Evolutionary conservation across 345 rosid species (phyloP).

Genomic region (Reutealis trisperma): DNA sequence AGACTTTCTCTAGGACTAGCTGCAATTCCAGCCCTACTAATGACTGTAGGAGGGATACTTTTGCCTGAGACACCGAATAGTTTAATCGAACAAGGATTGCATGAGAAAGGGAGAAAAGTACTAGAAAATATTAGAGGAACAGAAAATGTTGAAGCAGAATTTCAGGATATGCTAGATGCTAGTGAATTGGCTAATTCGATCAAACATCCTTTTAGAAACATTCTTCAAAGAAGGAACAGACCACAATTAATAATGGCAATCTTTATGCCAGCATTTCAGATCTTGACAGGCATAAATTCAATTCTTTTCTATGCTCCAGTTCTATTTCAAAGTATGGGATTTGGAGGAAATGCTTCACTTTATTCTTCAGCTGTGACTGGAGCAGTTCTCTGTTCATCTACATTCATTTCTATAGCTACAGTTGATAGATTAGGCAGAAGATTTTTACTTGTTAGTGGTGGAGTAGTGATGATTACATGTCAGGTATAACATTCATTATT

Average conservation of each 20-base stretch:
- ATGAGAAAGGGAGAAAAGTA: slow-evolving; percentile 60
- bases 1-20: slow-evolving; percentile 94
- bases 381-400: slow-evolving; percentile 82
- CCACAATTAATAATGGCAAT: slow-evolving; percentile 86
- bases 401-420: slow-evolving; percentile 71
- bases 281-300: slow-evolving; percentile 89
- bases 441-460: slow-evolving; percentile 79
- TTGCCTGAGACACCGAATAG: slow-evolving; percentile 94
- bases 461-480: slow-evolving; percentile 76
- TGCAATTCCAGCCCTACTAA: slow-evolving; percentile 71
- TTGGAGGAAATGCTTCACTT: slow-evolving; percentile 72
- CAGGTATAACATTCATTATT: slow-evolving; percentile 46
- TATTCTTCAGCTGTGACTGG: slow-evolving; percentile 95
- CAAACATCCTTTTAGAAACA: slow-evolving; percentile 84
- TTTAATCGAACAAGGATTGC: slow-evolving; percentile 65
- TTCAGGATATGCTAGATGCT: slow-evolving; percentile 83
- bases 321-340: slow-evolving; percentile 89
- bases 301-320: slow-evolving; percentile 95
- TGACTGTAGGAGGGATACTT: slow-evolving; percentile 74
- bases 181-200: slow-evolving; percentile 81
- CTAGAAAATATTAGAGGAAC: slow-evolving; percentile 83
- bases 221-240: slow-evolving; percentile 65
- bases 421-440: slow-evolving; percentile 80
- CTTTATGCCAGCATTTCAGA: slow-evolving; percentile 80
- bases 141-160: slow-evolving; percentile 64